phyloP scores from a whole-genome alignment of 257 asterid species.

The Coffea eugenioides region DNA sequence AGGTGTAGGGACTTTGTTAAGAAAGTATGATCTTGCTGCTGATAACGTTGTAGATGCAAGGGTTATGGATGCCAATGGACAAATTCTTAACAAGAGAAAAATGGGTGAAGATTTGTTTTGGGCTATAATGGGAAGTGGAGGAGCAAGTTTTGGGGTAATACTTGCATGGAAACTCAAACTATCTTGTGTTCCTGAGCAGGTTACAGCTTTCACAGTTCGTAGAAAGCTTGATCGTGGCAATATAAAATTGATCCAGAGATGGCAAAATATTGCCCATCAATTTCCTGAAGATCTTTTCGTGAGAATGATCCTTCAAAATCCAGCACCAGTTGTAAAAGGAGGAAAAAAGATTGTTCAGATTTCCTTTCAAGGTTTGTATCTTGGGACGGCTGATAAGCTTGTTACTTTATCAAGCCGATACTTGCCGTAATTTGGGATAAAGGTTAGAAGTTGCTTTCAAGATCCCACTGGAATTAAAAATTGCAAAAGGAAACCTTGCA shows the following conservation, averaged over 20 bases:
- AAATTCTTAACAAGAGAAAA: constrained; percentile 4
- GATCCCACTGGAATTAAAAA: not conserved
- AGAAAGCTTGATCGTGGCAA: not conserved
- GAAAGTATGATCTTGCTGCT: constrained; percentile 24
- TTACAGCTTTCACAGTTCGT: constrained; percentile 5
- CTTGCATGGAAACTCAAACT: constrained; percentile 24
- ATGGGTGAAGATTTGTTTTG: constrained; percentile 31
- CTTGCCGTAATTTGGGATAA: constrained; percentile 19
- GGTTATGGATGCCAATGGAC: constrained; percentile 14
- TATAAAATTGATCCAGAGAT: not conserved
- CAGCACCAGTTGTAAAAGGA: not conserved
- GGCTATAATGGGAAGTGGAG: constrained; percentile 28
- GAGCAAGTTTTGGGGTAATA: constrained; percentile 23
- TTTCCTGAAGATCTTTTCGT: constrained; percentile 15
- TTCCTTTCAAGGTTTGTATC: constrained; percentile 14
- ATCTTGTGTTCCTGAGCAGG: not conserved
- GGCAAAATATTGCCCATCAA: constrained; percentile 8
- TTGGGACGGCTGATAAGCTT: constrained; percentile 10
- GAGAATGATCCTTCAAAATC: constrained; percentile 17
- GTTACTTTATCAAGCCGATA: not conserved
- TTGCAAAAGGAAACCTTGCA: not conserved
- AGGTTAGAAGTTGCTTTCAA: constrained; percentile 2
- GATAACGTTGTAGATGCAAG: constrained; percentile 21
- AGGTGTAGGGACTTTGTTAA: constrained; percentile 7
- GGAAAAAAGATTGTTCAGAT: constrained; percentile 3